Evolutionary conservation across 768 basidiomycete genomes (phyloP).

Genomic region (Phanerochaete carnosa): DNA sequence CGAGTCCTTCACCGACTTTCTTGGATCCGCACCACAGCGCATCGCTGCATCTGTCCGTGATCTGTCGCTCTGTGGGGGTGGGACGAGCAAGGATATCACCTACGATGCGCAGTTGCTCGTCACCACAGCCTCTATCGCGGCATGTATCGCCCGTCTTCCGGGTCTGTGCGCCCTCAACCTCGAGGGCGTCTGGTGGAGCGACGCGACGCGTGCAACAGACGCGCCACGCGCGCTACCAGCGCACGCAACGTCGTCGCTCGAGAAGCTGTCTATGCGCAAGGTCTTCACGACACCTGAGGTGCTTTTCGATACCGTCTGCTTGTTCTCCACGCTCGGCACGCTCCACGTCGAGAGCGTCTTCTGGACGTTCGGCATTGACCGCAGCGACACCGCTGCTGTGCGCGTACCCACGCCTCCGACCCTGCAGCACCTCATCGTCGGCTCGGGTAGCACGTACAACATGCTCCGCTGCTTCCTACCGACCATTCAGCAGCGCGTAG

Average conservation of each 20-base stretch:
- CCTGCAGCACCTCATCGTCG: neutral
- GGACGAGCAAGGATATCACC: constrained; percentile 2
- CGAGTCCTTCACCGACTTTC: neutral
- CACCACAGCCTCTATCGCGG: constrained; percentile 1
- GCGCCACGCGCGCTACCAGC: neutral
- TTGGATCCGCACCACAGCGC: constrained; percentile 2
- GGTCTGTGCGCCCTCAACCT: neutral
- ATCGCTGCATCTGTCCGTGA: constrained; percentile 10
- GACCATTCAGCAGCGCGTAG: neutral
- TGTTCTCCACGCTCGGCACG: neutral
- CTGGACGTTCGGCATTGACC: constrained; percentile 5
- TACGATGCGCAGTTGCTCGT: constrained; percentile 10
- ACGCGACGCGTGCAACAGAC: neutral
- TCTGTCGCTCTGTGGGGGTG: constrained; percentile 15
- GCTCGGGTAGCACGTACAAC: constrained; percentile 8
- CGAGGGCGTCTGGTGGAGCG: constrained; percentile 8
- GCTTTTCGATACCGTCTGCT: constrained; percentile 5
- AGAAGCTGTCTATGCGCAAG: neutral
- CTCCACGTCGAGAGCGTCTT: constrained; percentile 7
- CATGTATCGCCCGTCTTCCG: neutral
- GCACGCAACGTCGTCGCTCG: neutral
- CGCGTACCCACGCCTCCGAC: neutral
- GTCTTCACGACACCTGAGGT: constrained; percentile 6
- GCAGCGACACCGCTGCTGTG: neutral
- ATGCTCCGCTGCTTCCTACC: constrained; percentile 7